Conservation (phyloP, 495 filamentous ascomycete genomes). For the Beverwykella pulmonaria region DNA sequence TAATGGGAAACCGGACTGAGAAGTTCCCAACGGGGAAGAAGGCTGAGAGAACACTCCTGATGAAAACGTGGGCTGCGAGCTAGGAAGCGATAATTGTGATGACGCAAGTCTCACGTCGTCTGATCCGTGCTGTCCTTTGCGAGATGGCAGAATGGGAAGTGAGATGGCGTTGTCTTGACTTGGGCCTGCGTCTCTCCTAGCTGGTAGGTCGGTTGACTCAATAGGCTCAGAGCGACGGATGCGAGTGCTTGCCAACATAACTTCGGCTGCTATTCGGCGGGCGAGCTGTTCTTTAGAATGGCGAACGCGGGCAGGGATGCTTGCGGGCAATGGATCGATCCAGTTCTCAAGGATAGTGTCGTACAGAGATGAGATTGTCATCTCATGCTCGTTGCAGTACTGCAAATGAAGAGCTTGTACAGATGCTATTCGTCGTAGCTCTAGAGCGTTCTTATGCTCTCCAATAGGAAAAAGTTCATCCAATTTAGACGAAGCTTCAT, state of each 20-base stretch:
- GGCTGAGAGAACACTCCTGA: neutral
- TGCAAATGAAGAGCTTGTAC: neutral
- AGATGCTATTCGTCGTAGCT: constrained; percentile 15
- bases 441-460: neutral
- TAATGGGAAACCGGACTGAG: neutral
- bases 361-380: constrained; percentile 26
- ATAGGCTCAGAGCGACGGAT: neutral
- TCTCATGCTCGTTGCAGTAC: neutral
- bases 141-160: neutral
- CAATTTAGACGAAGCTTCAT: constrained; percentile 25
- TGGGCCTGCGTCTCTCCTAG: neutral
- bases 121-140: constrained; percentile 1
- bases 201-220: neutral
- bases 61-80: neutral
- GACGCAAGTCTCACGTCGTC: neutral
- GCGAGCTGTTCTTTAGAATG: constrained; percentile 25
- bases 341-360: constrained; percentile 31
- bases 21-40: neutral
- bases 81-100: constrained; percentile 1
- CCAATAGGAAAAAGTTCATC: constrained; percentile 4
- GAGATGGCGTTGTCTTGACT: constrained; percentile 8
- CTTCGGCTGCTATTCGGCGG: constrained; percentile 37
- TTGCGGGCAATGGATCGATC: constrained; percentile 31
- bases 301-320: constrained; percentile 22
- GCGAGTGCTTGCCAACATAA: constrained; percentile 30